These are phyloP conservation scores for Cystofilobasidium capitatum DNA, from an alignment of 768 basidiomycete species.

Conservation along the genomic window DNA sequence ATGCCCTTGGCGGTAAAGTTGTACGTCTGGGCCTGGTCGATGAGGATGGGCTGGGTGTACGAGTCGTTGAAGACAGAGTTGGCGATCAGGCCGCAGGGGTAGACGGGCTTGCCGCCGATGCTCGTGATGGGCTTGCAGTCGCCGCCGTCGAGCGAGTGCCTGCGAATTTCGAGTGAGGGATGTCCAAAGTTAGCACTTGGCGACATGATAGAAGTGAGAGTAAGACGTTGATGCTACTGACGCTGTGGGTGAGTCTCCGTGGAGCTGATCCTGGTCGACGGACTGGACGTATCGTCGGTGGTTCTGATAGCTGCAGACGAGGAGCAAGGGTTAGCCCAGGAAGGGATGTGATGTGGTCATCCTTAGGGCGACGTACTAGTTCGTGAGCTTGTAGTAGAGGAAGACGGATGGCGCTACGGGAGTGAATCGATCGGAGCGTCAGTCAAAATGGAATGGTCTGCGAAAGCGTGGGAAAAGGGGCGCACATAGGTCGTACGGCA, in stretches of 20 bases:
- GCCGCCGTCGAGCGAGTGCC: conserved; percentile 42
- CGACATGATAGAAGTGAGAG: conserved; percentile 40
- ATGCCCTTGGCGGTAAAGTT: conserved; percentile 68
- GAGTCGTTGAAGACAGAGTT: conserved; percentile 97
- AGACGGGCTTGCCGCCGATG: conserved; percentile 52
- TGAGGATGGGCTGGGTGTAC: conserved; percentile 53
- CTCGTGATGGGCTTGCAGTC: conserved; percentile 82
- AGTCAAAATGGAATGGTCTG: background rate
- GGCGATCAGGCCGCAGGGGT: conserved; percentile 94
- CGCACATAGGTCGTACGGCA: conserved; percentile 60
- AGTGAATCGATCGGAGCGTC: background rate
- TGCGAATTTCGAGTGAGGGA: background rate
- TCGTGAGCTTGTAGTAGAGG: conserved; percentile 72
- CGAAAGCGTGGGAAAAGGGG: background rate
- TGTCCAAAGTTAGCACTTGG: background rate
- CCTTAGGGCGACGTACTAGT: conserved; percentile 34
- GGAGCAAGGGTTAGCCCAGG: background rate
- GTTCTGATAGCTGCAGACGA: conserved; percentile 76
- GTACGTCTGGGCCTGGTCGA: conserved; percentile 54
- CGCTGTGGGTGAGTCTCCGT: conserved; percentile 54
- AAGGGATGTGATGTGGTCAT: background rate
- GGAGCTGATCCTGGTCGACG: conserved; percentile 70
- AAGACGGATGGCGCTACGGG: conserved; percentile 55
- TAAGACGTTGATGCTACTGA: too few relatives aligned
- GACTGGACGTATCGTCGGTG: conserved; percentile 96